Conservation (phyloP, 805 yeast genomes). For the Saturnispora saitoi region DNA sequence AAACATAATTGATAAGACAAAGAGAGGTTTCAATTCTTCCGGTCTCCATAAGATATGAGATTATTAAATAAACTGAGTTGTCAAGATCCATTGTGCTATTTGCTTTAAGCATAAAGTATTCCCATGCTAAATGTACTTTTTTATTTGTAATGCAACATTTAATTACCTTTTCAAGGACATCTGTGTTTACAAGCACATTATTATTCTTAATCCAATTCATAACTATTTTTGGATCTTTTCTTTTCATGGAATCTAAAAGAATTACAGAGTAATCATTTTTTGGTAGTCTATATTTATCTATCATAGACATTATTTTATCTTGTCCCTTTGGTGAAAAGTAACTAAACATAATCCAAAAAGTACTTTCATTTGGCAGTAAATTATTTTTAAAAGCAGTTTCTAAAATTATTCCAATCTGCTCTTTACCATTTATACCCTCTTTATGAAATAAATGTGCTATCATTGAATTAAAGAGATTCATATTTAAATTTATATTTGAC, state of each 20-base stretch:
- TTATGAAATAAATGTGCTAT: not conserved
- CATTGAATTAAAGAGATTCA: not conserved
- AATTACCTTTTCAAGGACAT: not conserved
- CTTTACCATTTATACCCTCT: not conserved
- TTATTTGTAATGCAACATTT: conserved; percentile 1
- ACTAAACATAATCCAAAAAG: not conserved
- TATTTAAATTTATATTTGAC: not conserved
- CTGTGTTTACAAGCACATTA: not conserved
- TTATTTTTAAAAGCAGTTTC: not conserved
- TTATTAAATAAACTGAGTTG: not conserved
- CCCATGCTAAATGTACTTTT: not conserved
- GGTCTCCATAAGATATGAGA: not conserved
- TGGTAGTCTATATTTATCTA: not conserved
- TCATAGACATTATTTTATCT: not conserved
- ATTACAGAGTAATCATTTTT: not conserved
- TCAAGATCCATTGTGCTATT: not conserved
- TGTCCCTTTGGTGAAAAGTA: not conserved
- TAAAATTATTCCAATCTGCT: not conserved
- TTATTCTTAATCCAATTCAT: not conserved
- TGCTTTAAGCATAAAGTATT: not conserved
- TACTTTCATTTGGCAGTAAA: not conserved
- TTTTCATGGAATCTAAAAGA: not conserved
- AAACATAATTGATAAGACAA: not conserved
- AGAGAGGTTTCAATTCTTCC: not conserved
- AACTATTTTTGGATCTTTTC: not conserved